These are phyloP conservation scores for Bipolaris gigantea DNA, from an alignment of 2,329 filamentous ascomycete species.

Conservation along the genomic window DNA sequence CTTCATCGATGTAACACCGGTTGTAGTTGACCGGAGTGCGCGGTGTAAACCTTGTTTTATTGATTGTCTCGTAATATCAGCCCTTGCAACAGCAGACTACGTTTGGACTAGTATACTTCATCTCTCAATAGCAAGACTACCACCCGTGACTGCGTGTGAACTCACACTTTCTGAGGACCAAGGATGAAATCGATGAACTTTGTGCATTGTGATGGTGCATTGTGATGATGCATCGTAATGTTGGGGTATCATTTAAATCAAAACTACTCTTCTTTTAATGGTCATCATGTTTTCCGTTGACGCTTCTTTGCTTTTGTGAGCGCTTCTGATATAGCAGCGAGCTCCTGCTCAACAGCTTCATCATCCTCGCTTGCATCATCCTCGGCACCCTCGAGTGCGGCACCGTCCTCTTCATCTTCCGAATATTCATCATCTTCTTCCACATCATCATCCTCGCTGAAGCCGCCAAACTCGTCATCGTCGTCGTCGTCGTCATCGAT, in stretches of 20 bases:
- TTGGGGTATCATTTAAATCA: conserved; percentile 36
- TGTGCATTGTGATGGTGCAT: too few species aligned
- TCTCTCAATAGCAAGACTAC: too few species aligned
- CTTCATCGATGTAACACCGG: too few species aligned
- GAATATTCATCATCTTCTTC: conserved; percentile 22
- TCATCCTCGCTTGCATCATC: conserved; percentile 31
- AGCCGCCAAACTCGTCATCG: conserved; percentile 39
- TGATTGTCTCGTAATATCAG: too few species aligned
- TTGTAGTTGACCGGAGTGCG: too few species aligned
- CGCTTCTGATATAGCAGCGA: conserved; percentile 41
- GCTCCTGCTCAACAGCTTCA: conserved; percentile 37
- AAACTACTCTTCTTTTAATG: neutral
- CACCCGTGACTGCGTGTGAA: too few species aligned
- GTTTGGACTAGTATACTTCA: too few species aligned
- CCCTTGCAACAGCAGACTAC: too few species aligned
- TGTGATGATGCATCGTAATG: neutral
- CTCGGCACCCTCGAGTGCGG: conserved; percentile 15
- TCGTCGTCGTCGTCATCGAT: conserved; percentile 25
- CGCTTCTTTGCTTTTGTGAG: conserved; percentile 40
- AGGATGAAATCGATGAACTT: too few species aligned
- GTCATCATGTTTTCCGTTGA: conserved; percentile 24
- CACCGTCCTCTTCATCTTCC: conserved; percentile 23
- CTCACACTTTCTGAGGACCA: too few species aligned
- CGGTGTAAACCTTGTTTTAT: too few species aligned
- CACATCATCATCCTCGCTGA: conserved; percentile 33